Conservation (phyloP, 345 rosid species). For the Leavenworthia alabamica region DNA sequence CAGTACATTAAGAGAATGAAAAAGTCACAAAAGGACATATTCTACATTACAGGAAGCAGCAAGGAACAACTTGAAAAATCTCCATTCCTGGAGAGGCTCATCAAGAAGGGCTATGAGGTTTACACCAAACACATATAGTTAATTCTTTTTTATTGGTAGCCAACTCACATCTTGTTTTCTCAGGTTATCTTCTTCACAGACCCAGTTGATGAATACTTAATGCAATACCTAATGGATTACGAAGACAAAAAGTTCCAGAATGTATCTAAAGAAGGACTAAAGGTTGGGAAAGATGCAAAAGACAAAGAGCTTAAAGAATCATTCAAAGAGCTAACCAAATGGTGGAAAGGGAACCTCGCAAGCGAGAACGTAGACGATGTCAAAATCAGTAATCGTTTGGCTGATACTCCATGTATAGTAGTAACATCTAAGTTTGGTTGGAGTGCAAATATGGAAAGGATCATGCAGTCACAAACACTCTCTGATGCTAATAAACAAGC, state of each 20-base stretch:
- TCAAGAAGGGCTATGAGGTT: conserved; percentile 89
- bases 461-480: conserved; percentile 92
- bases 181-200: conserved; percentile 98
- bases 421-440: conserved; percentile 93
- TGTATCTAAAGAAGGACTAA: conserved; percentile 88
- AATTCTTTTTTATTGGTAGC: not conserved
- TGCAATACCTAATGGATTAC: conserved; percentile 98
- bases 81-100: conserved; percentile 92
- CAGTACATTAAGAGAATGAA: conserved; percentile 96
- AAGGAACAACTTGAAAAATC: conserved; percentile 91
- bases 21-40: conserved; percentile 74
- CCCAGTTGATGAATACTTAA: conserved; percentile 94
- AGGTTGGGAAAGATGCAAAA: conserved; percentile 71
- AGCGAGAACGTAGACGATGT: conserved; percentile 88
- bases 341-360: conserved; percentile 83
- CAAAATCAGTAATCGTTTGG: conserved; percentile 84
- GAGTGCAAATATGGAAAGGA: conserved; percentile 98
- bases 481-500: conserved; percentile 86
- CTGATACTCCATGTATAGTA: conserved; percentile 87
- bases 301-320: conserved; percentile 84
- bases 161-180: conserved; percentile 2
- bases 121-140: not conserved
- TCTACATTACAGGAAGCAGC: conserved; percentile 92
- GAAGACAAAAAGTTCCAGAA: conserved; percentile 91
- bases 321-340: conserved; percentile 85